Evolutionary conservation across 2,329 filamentous ascomycete genomes (phyloP).

Genomic region (Bertia moriformis): DNA sequence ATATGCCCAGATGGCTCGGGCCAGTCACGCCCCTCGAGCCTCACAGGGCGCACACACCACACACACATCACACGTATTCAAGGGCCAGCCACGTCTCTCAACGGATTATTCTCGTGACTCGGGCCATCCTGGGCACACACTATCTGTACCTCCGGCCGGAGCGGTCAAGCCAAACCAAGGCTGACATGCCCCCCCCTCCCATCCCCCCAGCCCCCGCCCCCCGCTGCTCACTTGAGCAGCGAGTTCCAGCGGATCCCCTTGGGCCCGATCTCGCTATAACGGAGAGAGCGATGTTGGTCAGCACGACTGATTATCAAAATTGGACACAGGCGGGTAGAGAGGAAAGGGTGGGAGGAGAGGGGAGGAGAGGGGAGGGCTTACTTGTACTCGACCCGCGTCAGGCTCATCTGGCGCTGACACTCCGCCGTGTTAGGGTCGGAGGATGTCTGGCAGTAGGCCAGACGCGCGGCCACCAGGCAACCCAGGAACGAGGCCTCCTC

Average conservation of each 20-base stretch:
- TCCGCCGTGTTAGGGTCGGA: constrained; percentile 31
- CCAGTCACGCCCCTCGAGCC: too few species aligned
- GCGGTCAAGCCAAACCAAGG: not conserved
- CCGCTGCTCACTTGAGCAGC: not conserved
- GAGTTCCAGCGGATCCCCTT: not conserved
- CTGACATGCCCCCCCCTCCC: too few species aligned
- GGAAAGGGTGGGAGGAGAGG: not conserved
- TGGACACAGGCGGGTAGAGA: not conserved
- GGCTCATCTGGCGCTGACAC: constrained; percentile 40
- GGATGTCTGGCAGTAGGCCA: constrained; percentile 36
- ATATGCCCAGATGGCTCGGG: too few species aligned
- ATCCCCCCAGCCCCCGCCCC: not conserved
- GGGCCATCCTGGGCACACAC: too few species aligned
- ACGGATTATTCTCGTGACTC: too few species aligned
- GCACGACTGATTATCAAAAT: too few species aligned
- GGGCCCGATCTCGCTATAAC: not conserved
- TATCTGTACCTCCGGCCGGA: too few species aligned
- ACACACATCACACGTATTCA: too few species aligned
- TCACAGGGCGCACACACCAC: too few species aligned
- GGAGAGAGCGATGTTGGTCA: not conserved
- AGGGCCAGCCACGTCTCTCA: too few species aligned
- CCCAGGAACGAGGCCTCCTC: constrained; percentile 81
- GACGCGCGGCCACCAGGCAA: constrained; percentile 64
- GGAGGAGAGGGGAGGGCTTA: constrained; percentile 20
- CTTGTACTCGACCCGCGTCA: constrained; percentile 47